Percentiles rank a stretch among this genome's conserved stretches.
These are phyloP conservation scores for Stromatinia cepivora DNA, from an alignment of 2,329 filamentous ascomycete genomes.

Conservation along the genomic window DNA sequence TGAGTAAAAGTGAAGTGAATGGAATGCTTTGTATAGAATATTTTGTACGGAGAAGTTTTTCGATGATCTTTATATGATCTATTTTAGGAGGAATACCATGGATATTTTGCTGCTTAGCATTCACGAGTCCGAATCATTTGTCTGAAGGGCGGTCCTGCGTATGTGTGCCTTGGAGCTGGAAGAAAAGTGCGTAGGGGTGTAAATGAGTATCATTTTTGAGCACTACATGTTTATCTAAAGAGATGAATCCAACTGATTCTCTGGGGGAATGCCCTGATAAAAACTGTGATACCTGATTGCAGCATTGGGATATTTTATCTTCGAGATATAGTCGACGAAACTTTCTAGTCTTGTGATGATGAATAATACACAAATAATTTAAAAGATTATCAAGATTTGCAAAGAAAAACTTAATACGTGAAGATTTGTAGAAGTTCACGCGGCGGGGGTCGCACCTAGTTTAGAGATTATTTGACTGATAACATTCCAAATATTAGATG, in stretches of 20 bases:
- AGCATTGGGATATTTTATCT: background rate
- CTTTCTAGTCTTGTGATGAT: background rate
- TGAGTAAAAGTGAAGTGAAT: background rate
- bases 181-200: background rate
- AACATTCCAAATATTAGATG: background rate
- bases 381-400: rapidly evolving
- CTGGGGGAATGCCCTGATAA: background rate
- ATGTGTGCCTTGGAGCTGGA: background rate
- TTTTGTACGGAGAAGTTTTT: background rate
- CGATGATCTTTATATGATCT: background rate
- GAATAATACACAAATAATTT: background rate
- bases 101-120: background rate
- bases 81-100: background rate
- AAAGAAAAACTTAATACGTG: background rate
- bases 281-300: background rate
- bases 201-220: background rate
- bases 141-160: background rate
- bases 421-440: background rate
- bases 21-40: background rate
- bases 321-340: background rate
- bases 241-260: background rate
- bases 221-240: background rate
- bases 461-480: too few species aligned
- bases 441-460: too few species aligned
- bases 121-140: background rate